Conservation (phyloP, 2,329 filamentous ascomycete genomes). For the Tolypocladium tropicale region DNA sequence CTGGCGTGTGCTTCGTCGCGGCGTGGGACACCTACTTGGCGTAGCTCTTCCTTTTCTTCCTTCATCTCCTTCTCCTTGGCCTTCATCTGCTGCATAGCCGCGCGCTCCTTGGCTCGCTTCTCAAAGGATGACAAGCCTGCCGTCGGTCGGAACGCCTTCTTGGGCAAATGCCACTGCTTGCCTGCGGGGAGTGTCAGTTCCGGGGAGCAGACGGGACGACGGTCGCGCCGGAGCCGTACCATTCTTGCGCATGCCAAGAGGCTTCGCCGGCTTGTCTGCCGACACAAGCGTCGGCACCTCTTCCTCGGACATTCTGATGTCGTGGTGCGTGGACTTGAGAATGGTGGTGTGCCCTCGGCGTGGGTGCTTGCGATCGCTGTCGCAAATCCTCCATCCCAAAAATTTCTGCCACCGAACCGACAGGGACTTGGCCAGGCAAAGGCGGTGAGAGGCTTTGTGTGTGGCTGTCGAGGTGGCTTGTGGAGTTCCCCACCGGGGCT, state of each 20-base stretch:
- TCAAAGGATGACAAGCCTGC: constrained; percentile 71
- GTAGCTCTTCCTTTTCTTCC: constrained; percentile 84
- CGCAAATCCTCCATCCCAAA: neutral
- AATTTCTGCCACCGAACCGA: neutral
- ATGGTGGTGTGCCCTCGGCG: constrained; percentile 14
- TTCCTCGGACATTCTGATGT: constrained; percentile 15
- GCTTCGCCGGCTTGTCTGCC: constrained; percentile 25
- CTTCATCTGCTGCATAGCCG: constrained; percentile 66
- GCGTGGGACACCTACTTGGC: constrained; percentile 49
- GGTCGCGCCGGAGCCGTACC: constrained; percentile 39
- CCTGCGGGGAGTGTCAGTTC: constrained; percentile 41
- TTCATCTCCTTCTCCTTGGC: constrained; percentile 93
- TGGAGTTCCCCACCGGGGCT: neutral
- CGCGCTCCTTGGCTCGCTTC: constrained; percentile 61
- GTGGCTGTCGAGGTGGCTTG: neutral
- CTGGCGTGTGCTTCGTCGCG: neutral
- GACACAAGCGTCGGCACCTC: constrained; percentile 3
- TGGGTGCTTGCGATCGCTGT: neutral
- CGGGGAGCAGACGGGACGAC: too few relatives aligned
- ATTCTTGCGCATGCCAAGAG: constrained; percentile 69
- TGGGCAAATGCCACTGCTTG: constrained; percentile 85
- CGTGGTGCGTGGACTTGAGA: constrained; percentile 28
- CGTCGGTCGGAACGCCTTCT: constrained; percentile 75
- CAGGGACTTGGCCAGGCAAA: neutral
- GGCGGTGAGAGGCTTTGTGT: neutral